Percentiles rank a stretch among this genome's conserved stretches.
phyloP scores from a whole-genome alignment of 2,329 filamentous ascomycete genomes.

The Colletotrichum costaricense region DNA sequence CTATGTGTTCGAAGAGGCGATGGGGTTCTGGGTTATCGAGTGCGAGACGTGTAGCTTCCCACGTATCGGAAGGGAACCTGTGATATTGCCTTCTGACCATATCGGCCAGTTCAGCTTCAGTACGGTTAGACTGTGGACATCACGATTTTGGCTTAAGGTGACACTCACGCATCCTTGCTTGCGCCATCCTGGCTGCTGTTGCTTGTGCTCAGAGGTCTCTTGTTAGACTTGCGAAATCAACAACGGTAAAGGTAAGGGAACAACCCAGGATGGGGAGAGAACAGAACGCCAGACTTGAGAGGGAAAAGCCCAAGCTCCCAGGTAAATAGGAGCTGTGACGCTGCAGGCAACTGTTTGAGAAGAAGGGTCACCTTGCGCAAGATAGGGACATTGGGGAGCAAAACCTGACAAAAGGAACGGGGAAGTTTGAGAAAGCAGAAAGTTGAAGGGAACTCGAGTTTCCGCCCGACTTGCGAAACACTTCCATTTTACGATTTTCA shows the following conservation, averaged over 20 bases:
- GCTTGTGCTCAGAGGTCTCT: background rate
- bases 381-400: background rate
- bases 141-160: accelerated
- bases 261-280: background rate
- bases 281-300: background rate
- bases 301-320: background rate
- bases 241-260: background rate
- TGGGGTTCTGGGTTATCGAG: constrained; percentile 12
- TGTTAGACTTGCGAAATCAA: background rate
- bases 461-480: constrained; percentile 20
- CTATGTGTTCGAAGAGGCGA: constrained; percentile 28
- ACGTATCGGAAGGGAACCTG: constrained; percentile 26
- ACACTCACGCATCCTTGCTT: constrained; percentile 28
- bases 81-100: constrained; percentile 13
- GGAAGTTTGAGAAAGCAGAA: background rate
- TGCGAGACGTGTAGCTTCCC: constrained; percentile 4
- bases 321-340: background rate
- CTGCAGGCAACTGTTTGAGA: background rate
- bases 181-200: constrained; percentile 22
- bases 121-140: constrained; percentile 2
- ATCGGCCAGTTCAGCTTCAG: constrained; percentile 21
- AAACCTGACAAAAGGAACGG: constrained; percentile 9
- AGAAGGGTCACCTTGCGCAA: background rate
- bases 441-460: constrained; percentile 1
- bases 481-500: constrained; percentile 22